A percentile compares a stretch with the other conserved stretches of the same genome.
These are phyloP conservation scores for Chlorella sorokiniana DNA, from an alignment of 139 green algal species.

Conservation along the genomic window DNA sequence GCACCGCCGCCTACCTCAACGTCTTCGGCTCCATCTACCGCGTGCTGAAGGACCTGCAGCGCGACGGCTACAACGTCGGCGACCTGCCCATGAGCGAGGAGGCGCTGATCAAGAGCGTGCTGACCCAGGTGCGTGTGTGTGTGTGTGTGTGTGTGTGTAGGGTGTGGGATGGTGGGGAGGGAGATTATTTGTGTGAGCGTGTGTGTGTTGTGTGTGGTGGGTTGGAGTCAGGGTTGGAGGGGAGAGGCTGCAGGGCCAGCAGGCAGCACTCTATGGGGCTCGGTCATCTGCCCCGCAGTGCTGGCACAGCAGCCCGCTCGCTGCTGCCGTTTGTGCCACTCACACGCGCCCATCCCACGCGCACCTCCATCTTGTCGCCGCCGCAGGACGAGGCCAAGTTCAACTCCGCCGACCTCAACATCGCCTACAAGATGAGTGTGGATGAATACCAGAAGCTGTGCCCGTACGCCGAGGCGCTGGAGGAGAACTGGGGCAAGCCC, in stretches of 20 bases:
- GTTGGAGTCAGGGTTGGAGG: no score
- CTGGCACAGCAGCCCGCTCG: no score
- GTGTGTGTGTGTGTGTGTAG: not conserved
- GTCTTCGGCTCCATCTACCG: conserved; percentile 98
- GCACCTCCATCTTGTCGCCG: not conserved
- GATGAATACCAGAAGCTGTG: conserved; percentile 91
- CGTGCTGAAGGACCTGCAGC: conserved; percentile 88
- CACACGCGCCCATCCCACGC: not conserved
- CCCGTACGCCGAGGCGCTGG: conserved; percentile 89
- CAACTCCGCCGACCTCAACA: conserved; percentile 95
- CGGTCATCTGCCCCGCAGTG: no score
- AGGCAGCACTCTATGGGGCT: no score
- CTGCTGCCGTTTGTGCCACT: not conserved
- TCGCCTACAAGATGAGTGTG: conserved; percentile 94
- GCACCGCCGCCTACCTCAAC: conserved; percentile 99
- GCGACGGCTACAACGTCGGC: conserved; percentile 93
- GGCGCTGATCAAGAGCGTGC: conserved; percentile 82
- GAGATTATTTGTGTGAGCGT: no score
- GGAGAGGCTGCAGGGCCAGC: no score
- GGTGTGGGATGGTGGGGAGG: not conserved
- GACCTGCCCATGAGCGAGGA: conserved; percentile 74
- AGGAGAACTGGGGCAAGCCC: conserved; percentile 99
- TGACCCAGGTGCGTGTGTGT: not conserved
- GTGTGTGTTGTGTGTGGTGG: no score
- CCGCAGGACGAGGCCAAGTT: conserved; percentile 88